Base-by-base conservation (phyloP, 345 rosid genomes). In the Nasturtium officinale region DNA sequence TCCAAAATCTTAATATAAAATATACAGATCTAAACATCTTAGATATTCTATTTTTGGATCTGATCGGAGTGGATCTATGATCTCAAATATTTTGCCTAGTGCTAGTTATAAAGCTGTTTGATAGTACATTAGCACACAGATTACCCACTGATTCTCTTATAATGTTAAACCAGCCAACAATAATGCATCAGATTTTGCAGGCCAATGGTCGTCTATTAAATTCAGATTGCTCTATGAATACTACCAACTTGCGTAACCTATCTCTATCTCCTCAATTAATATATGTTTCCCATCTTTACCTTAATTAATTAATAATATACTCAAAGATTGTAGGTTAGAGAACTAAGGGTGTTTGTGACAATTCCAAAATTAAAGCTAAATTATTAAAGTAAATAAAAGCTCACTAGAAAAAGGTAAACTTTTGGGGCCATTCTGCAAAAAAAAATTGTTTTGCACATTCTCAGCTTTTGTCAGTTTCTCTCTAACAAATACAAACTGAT, bases 391-490 rank as follows among this genome's bases (percentile, higher is more conserved):
- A 3, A 6, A 40, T 4, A 9, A 40, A 35, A 23, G 1, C 7
- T 10, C n/a, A 35, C 30, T 6, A 5, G 1, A 30, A 42, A 13
- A 13, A 28, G 4, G 6, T 7, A 0, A 29, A 29, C 47, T 48
- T 3, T 13, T 51, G 30, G 42, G 3, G 15, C 13, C 21, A 65
- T 15, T 15, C 13, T 21, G 11, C 33, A 40, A 20, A 61, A 15
- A n/a, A 8, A 10, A n/a, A n/a, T n/a, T n/a, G 15, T 43, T 61
- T 42, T 32, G 56, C 13, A 57, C 58, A 33, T 32, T 52, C 64
- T 40, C 15, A n/a, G 64, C 42, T 69, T 69, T 29, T 29, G 42
- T n/a, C 62, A 17, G n/a, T 53, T 52, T n/a, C 50, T 66, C 52
- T 45, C 42, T 38, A 38, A 1, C 16, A 18, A 2, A 54, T 35